Conservation (phyloP, 495 filamentous ascomycete species). For the Penicillium argentinense region DNA sequence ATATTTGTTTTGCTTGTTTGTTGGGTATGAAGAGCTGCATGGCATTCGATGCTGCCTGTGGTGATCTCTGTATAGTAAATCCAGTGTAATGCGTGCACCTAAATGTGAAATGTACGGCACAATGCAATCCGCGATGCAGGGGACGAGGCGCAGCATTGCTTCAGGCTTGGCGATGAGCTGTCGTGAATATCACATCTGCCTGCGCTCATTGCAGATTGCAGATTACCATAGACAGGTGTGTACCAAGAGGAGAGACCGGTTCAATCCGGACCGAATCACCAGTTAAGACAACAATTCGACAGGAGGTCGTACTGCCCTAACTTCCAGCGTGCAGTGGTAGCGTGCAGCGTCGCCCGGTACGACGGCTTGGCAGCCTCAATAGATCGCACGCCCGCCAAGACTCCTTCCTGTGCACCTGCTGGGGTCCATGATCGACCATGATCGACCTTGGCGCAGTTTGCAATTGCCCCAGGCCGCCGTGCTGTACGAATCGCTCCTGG, state of each 20-base stretch:
- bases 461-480: slow-evolving; percentile 11
- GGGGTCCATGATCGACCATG: slow-evolving; percentile 22
- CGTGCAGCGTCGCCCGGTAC: slow-evolving; percentile 7
- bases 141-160: neutral
- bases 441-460: slow-evolving; percentile 30
- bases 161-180: no score
- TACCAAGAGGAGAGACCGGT: no score
- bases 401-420: slow-evolving; percentile 8
- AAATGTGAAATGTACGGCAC: neutral
- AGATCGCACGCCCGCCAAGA: slow-evolving; percentile 16
- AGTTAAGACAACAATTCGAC: no score
- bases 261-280: no score
- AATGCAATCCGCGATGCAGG: neutral
- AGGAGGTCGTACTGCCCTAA: neutral
- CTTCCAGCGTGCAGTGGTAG: neutral
- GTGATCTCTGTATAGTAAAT: no score
- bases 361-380: slow-evolving; percentile 22
- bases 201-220: no score
- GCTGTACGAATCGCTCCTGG: neutral
- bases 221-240: no score
- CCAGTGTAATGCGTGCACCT: neutral
- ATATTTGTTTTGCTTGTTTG: neutral
- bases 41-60: no score
- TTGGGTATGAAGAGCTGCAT: no score
- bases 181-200: no score